A percentile compares a stretch with the other conserved stretches of the same genome.
Conservation (phyloP, 768 basidiomycete species). For the Pleurotus tuber-regium region DNA sequence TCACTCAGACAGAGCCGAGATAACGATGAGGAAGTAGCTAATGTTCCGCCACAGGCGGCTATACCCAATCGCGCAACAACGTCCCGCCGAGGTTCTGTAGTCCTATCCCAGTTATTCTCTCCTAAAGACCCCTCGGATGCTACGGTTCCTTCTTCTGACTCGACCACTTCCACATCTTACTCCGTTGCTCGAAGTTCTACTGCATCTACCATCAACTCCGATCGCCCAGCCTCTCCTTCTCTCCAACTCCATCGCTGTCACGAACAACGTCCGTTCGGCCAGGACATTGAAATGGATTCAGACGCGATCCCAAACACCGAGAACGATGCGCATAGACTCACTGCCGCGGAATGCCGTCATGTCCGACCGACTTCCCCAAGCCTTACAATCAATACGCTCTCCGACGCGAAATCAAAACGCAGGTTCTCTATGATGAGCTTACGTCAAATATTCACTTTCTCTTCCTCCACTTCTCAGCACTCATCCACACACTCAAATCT, state of each 20-base stretch:
- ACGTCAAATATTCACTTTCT: slow-evolving; percentile 37
- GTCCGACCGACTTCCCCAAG: slow-evolving; percentile 30
- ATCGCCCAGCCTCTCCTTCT: background rate
- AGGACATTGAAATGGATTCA: background rate
- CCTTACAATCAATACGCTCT: slow-evolving; percentile 27
- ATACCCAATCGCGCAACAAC: slow-evolving; percentile 30
- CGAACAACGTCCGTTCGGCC: slow-evolving; percentile 4
- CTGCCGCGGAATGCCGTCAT: slow-evolving; percentile 8
- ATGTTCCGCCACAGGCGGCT: slow-evolving; percentile 21
- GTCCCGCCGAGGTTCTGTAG: slow-evolving; percentile 35
- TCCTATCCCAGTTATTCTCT: slow-evolving; percentile 37
- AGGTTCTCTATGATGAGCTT: slow-evolving; percentile 38
- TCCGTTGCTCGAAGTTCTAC: slow-evolving; percentile 14
- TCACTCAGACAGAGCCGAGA: slow-evolving; percentile 8
- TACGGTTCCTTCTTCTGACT: slow-evolving; percentile 28
- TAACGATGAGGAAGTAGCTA: slow-evolving; percentile 6
- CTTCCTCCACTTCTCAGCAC: slow-evolving; percentile 15
- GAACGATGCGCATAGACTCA: slow-evolving; percentile 10
- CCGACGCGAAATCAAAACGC: slow-evolving; percentile 24
- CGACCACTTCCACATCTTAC: slow-evolving; percentile 21
- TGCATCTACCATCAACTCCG: slow-evolving; percentile 7
- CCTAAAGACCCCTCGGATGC: slow-evolving; percentile 19
- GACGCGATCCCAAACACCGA: slow-evolving; percentile 17
- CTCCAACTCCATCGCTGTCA: slow-evolving; percentile 7
- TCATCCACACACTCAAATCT: slow-evolving; percentile 1